Conservation (phyloP, 257 asterid species). For the Eucommia ulmoides region DNA sequence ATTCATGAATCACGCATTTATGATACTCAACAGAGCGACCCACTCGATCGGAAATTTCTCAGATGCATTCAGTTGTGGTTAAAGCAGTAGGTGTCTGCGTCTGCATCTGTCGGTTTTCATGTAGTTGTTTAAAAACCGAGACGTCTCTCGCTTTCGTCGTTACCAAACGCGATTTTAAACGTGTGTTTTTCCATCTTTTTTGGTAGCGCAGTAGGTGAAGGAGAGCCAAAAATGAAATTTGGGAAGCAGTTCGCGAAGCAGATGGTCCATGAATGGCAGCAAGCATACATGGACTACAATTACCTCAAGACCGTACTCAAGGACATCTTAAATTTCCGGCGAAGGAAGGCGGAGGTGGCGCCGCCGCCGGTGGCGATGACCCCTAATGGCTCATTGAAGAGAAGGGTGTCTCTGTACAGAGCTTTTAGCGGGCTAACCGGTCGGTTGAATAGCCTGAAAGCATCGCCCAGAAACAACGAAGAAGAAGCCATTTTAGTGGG, state of each 20-base stretch:
- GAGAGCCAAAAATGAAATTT: background rate
- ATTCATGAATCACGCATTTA: too few species aligned
- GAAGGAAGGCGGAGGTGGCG: constrained; percentile 5
- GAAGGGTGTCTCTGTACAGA: constrained; percentile 20
- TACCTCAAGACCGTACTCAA: constrained; percentile 18
- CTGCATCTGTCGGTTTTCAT: too few species aligned
- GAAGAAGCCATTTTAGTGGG: constrained; percentile 18
- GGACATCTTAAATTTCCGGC: constrained; percentile 20
- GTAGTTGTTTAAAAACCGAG: too few species aligned
- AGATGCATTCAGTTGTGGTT: too few species aligned
- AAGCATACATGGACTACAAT: constrained; percentile 33
- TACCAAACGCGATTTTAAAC: too few species aligned
- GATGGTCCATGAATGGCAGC: constrained; percentile 49
- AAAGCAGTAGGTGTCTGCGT: too few species aligned
- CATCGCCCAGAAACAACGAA: constrained; percentile 7
- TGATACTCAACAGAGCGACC: too few species aligned
- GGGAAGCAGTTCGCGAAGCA: constrained; percentile 8
- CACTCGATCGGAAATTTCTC: too few species aligned
- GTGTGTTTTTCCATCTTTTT: too few species aligned
- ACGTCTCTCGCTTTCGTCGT: too few species aligned
- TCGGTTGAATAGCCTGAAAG: constrained; percentile 3
- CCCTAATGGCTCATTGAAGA: constrained; percentile 5
- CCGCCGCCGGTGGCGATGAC: background rate
- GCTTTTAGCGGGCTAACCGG: constrained; percentile 37
- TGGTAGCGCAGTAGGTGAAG: background rate